Base-by-base conservation (phyloP, 257 asterid genomes). In the Verbascum thapsus region DNA sequence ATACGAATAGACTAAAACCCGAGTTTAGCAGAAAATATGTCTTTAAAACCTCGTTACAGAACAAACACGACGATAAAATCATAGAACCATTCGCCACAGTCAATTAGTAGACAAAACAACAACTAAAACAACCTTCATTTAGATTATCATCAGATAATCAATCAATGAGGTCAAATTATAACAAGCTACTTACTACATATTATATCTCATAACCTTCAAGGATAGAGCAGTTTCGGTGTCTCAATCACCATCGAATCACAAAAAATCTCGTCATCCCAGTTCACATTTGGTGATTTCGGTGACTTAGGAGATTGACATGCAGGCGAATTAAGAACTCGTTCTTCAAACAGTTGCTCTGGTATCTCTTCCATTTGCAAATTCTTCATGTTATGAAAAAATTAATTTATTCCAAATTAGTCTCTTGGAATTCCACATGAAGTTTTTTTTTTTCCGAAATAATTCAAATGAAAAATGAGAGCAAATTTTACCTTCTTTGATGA, bases 321-420 rank as follows among this genome's bases (percentile, higher is more conserved):
- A 53, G 91, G 91, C n/a, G 88, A 83, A 50, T 10, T 39, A 61
- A 13, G 62, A 75, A 52, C 64, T 60, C 17, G 44, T 70, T 69
- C 74, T n/a, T 74, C 78, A 30, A 61, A 47, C 49, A 43, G 63
- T 39, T 53, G 19, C 32, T 74, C 72, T 3, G 73, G 66, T 54
- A 88, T 49, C 69, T 85, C 96, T 58, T 84, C 83, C 76, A 80
- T 68, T 53, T 78, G 77, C 64, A 72, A 52, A 60, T 54, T 53
- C 78, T 78, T 76, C 70, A 58, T 12, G 1, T 73, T 64, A 63
- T 68, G 62, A 48, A 37, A n/a, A 12, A 19, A 23, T 66, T 44
- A 72, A 20, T 30, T 42, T 12, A 3, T 38, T 2, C 38, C 42
- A 39, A 16, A 42, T 43, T 52, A 42, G 15, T 15, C 23, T 32